These are phyloP conservation scores for Raffaelea albimanens DNA, from an alignment of 2,329 filamentous ascomycete species.

Conservation along the genomic window DNA sequence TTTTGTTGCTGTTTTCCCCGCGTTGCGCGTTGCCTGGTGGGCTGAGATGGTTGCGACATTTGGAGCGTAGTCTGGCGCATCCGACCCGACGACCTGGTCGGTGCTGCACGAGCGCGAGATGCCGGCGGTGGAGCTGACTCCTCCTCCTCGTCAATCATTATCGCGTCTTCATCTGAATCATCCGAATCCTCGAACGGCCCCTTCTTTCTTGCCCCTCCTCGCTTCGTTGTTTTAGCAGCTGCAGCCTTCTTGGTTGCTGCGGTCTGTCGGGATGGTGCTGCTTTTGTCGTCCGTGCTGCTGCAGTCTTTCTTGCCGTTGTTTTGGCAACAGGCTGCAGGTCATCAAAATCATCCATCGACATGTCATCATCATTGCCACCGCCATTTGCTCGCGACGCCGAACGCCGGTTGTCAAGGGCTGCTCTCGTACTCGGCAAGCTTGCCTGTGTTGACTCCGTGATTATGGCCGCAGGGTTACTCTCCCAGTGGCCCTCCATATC, in stretches of 20 bases:
- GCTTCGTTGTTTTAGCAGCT: conserved; percentile 22
- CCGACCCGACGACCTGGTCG: background rate
- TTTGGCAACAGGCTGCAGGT: conserved; percentile 27
- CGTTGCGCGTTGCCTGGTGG: background rate
- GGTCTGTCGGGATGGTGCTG: conserved; percentile 23
- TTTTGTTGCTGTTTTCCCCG: background rate
- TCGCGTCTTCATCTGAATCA: conserved; percentile 35
- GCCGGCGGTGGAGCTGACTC: conserved; percentile 25
- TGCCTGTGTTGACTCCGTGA: conserved; percentile 19
- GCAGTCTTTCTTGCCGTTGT: conserved; percentile 19
- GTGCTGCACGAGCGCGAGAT: conserved; percentile 7
- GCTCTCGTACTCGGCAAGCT: conserved; percentile 1
- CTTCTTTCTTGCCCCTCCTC: conserved; percentile 33
- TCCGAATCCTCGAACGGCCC: conserved; percentile 27
- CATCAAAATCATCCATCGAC: conserved; percentile 41
- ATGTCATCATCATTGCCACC: conserved; percentile 36
- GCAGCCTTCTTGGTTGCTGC: conserved; percentile 21
- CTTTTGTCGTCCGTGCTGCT: conserved; percentile 24
- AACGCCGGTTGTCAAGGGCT: background rate
- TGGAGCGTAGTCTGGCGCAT: conserved; percentile 11
- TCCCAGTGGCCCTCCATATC: conserved; percentile 83
- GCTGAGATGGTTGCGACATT: conserved; percentile 6
- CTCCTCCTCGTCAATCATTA: conserved; percentile 36
- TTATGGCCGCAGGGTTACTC: conserved; percentile 60
- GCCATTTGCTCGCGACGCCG: conserved; percentile 10